Conservation (phyloP, 2,329 filamentous ascomycete species). For the Trichoderma oligosporum region DNA sequence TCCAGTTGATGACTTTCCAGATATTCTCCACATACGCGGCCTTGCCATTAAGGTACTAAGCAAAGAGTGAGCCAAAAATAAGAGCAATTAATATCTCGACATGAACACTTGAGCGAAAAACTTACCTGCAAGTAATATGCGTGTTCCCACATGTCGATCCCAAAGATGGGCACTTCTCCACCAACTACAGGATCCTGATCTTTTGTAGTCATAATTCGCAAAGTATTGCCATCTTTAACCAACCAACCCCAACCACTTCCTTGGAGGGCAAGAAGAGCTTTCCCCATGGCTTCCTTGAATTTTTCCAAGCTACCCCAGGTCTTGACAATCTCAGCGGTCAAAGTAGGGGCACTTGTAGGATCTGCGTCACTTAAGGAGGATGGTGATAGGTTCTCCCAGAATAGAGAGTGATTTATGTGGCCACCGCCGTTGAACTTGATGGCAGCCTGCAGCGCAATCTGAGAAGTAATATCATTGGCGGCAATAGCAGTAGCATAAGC, state of each 20-base stretch:
- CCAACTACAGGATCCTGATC: constrained; percentile 75
- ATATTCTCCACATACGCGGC: constrained; percentile 71
- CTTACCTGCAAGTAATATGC: constrained; percentile 77
- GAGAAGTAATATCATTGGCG: constrained; percentile 56
- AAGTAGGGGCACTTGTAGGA: constrained; percentile 51
- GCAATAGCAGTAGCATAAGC: constrained; percentile 55
- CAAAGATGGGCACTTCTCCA: constrained; percentile 65
- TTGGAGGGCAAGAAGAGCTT: constrained; percentile 66
- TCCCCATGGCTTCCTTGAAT: constrained; percentile 64
- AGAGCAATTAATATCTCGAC: too few relatives aligned
- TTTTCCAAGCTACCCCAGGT: constrained; percentile 65
- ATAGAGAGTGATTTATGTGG: constrained; percentile 88
- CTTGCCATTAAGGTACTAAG: constrained; percentile 74
- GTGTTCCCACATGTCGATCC: constrained; percentile 91
- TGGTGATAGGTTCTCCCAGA: constrained; percentile 80
- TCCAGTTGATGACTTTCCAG: constrained; percentile 78
- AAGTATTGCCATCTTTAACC: constrained; percentile 57
- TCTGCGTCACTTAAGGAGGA: constrained; percentile 55
- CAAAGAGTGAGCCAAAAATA: neutral
- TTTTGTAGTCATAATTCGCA: constrained; percentile 76
- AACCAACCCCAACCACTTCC: constrained; percentile 90
- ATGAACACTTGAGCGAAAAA: too few relatives aligned
- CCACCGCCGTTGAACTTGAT: constrained; percentile 89
- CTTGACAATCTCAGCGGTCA: constrained; percentile 58
- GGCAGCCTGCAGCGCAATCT: constrained; percentile 63